These are phyloP conservation scores for Russula foetens DNA, from an alignment of 768 basidiomycete species.

Conservation along the genomic window DNA sequence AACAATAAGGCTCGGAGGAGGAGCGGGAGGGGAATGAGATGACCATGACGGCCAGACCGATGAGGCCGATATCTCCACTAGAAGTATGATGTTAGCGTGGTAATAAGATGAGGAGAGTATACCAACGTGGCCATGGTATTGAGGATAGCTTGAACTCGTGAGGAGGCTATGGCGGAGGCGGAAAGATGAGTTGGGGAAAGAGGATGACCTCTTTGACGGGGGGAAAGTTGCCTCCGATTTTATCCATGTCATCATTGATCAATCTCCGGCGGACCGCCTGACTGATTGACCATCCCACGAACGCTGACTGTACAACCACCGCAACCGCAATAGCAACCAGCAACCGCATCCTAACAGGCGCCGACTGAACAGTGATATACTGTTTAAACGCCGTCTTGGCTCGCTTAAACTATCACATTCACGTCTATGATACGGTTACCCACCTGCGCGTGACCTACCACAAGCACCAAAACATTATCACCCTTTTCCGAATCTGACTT, in stretches of 20 bases:
- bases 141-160: constrained; percentile 29
- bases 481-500: background rate
- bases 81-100: constrained; percentile 21
- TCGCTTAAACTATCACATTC: no score
- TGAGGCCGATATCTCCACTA: constrained; percentile 96
- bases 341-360: no score
- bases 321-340: no score
- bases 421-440: background rate
- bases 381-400: background rate
- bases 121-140: constrained; percentile 41
- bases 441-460: background rate
- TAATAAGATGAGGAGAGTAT: constrained; percentile 28
- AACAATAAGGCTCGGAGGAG: constrained; percentile 17
- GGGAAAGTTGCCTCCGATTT: background rate
- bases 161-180: constrained; percentile 19
- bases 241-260: background rate
- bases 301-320: no score
- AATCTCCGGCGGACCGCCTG: no score
- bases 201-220: no score
- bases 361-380: no score
- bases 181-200: background rate
- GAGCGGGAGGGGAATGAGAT: constrained; percentile 13
- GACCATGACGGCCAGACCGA: constrained; percentile 98
- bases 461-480: no score
- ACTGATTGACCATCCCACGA: no score